These are phyloP conservation scores for Steccherinum ochraceum DNA, from an alignment of 768 basidiomycete species.

Conservation along the genomic window DNA sequence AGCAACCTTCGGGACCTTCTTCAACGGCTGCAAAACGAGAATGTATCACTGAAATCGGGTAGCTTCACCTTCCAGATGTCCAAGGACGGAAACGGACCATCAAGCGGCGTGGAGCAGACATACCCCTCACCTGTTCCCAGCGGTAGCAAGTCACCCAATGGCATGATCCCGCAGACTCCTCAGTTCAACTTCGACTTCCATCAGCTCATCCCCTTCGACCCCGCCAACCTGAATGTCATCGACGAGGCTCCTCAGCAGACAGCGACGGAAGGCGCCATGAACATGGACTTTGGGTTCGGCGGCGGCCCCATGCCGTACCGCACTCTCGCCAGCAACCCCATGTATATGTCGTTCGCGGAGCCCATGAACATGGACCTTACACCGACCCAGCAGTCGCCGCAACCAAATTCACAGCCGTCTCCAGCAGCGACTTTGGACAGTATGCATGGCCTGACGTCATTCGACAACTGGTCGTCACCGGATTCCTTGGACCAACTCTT, in stretches of 20 bases:
- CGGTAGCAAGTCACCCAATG: conserved; percentile 15
- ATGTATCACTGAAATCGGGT: conserved; percentile 70
- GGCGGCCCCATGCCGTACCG: conserved; percentile 53
- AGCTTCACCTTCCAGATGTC: conserved; percentile 84
- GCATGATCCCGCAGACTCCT: conserved; percentile 9
- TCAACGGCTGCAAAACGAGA: conserved; percentile 80
- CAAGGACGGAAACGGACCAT: conserved; percentile 21
- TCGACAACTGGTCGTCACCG: conserved; percentile 20
- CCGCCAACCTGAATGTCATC: conserved; percentile 53
- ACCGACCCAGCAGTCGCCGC: conserved; percentile 10
- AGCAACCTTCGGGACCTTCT: conserved; percentile 86
- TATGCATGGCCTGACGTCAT: conserved; percentile 8
- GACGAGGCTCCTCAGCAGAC: conserved; percentile 46
- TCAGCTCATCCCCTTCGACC: conserved; percentile 65
- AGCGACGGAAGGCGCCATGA: conserved; percentile 51
- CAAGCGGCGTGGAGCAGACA: conserved; percentile 1
- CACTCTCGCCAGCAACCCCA: conserved; percentile 77
- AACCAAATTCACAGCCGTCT: conserved; percentile 10
- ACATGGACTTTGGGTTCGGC: conserved; percentile 53
- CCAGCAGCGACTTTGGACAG: background rate
- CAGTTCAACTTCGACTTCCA: conserved; percentile 46
- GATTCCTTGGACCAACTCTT: conserved; percentile 41
- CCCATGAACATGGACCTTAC: conserved; percentile 22
- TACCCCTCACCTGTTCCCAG: conserved; percentile 23
- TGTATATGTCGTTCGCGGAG: conserved; percentile 76